Percentiles rank a stretch among this genome's conserved stretches.
These are phyloP conservation scores for Fraxinus sp. DNA, from an alignment of 305 asterid genomes.

Conservation along the genomic window DNA sequence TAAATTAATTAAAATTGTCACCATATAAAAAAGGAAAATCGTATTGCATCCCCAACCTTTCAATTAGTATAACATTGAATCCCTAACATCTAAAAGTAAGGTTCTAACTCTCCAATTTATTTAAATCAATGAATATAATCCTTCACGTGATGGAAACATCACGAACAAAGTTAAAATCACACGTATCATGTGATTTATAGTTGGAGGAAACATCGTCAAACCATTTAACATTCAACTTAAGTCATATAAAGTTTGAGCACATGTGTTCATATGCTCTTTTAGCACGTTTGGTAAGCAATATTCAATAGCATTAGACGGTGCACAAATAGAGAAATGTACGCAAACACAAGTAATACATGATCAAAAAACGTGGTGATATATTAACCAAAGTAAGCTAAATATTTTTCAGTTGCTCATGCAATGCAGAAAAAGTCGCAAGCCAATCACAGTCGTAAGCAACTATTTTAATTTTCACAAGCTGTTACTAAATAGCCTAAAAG, in stretches of 20 bases:
- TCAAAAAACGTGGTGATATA: not conserved
- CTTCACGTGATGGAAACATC: not conserved
- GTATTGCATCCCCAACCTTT: not conserved
- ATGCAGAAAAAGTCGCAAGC: constrained; percentile 19
- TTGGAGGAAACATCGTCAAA: not conserved
- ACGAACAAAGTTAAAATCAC: not conserved
- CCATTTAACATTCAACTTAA: not conserved
- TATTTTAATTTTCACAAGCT: constrained; percentile 42
- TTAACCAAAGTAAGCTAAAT: not conserved
- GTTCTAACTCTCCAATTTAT: not conserved
- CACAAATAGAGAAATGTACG: not conserved
- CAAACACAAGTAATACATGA: not conserved
- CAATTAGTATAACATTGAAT: not conserved
- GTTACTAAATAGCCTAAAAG: constrained; percentile 50
- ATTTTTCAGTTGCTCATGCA: constrained; percentile 14
- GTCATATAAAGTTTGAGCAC: not conserved
- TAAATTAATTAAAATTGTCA: not conserved
- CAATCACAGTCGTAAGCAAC: constrained; percentile 32
- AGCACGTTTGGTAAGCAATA: not conserved
- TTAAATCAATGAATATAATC: not conserved
- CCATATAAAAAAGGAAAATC: not conserved
- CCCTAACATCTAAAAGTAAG: not conserved
- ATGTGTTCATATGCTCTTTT: not conserved
- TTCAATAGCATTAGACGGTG: not conserved
- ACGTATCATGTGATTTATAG: not conserved